Conservation (phyloP, 2,329 filamentous ascomycete genomes). For the Pseudogymnoascus sp. region DNA sequence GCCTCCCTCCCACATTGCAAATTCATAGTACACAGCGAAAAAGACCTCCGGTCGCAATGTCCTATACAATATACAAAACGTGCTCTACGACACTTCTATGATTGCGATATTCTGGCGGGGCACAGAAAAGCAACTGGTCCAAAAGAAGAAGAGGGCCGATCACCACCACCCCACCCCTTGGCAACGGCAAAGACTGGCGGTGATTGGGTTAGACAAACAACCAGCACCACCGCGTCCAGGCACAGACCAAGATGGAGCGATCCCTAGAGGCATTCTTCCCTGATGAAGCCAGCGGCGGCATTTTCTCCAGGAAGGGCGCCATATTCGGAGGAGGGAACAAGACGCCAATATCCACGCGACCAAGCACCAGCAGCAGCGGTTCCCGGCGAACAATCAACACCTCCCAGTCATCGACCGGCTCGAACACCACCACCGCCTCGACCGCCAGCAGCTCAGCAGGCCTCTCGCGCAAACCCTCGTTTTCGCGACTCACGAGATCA, state of each 20-base stretch:
- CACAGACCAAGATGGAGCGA: slow-evolving; percentile 5
- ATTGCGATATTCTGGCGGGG: slow-evolving; percentile 5
- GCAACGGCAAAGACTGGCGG: neutral
- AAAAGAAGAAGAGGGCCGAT: neutral
- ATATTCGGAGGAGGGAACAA: slow-evolving; percentile 17
- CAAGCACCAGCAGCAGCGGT: slow-evolving; percentile 22
- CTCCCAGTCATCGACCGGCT: slow-evolving; percentile 17
- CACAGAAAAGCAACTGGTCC: neutral
- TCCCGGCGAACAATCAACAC: slow-evolving; percentile 12
- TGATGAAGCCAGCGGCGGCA: neutral
- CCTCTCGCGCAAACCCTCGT: slow-evolving; percentile 45
- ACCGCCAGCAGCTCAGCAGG: slow-evolving; percentile 40
- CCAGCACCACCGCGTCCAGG: slow-evolving; percentile 5
- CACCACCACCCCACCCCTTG: neutral
- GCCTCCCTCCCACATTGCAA: neutral
- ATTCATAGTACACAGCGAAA: neutral
- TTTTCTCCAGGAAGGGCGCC: slow-evolving; percentile 12
- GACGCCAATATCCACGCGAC: slow-evolving; percentile 22
- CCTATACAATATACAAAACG: neutral
- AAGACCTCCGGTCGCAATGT: neutral
- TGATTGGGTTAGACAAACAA: slow-evolving; percentile 1
- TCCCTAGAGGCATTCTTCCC: slow-evolving; percentile 7
- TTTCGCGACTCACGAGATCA: slow-evolving; percentile 32
- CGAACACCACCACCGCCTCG: slow-evolving; percentile 11
- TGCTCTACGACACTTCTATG: neutral